Conservation (phyloP, 176 grass and related monocot species). For the Avena atlantica region DNA sequence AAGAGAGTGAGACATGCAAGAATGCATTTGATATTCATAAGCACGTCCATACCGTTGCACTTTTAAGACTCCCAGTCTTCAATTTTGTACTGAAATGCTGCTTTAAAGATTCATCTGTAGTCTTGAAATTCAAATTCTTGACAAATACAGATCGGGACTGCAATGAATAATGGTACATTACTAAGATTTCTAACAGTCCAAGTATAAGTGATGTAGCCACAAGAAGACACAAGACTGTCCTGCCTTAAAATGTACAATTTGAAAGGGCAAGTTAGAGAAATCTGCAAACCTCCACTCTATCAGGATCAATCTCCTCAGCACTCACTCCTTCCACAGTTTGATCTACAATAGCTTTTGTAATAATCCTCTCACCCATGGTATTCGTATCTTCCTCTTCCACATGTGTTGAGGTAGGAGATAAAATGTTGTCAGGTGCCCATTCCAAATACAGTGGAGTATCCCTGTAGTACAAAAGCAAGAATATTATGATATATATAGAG, state of each 20-base stretch:
- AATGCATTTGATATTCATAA: constrained; percentile 13
- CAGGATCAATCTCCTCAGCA: constrained; percentile 91
- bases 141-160: constrained; percentile 95
- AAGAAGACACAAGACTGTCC: constrained; percentile 22
- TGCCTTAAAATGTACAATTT: not conserved
- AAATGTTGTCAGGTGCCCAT: constrained; percentile 89
- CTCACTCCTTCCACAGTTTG: constrained; percentile 85
- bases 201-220: constrained; percentile 30
- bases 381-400: constrained; percentile 66
- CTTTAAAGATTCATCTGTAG: constrained; percentile 75
- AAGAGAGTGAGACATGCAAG: constrained; percentile 36
- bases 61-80: constrained; percentile 78
- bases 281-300: constrained; percentile 80
- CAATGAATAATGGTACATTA: constrained; percentile 41
- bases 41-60: constrained; percentile 70
- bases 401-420: constrained; percentile 57
- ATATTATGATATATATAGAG: constrained; percentile 1
- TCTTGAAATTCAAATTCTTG: constrained; percentile 98
- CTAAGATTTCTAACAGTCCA: constrained; percentile 5
- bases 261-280: constrained; percentile 22
- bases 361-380: constrained; percentile 62
- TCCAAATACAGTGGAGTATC: constrained; percentile 97
- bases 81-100: constrained; percentile 83
- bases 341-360: constrained; percentile 80
- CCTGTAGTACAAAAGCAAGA: constrained; percentile 50